Conservation (phyloP, 108 stramenopile genomes). For the Fragilaria radians region DNA sequence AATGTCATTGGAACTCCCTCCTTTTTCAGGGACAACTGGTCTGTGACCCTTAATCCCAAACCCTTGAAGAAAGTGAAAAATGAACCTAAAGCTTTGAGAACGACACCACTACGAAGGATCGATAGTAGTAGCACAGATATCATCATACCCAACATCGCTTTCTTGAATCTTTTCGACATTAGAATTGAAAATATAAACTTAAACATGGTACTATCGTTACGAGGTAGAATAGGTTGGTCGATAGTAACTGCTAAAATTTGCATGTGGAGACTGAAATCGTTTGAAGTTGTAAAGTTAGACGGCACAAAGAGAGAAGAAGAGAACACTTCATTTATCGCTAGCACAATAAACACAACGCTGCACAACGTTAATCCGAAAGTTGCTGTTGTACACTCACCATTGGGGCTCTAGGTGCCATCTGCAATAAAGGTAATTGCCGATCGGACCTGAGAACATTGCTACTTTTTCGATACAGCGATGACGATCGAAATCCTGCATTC, state of each 20-base stretch:
- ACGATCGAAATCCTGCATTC: too few relatives aligned
- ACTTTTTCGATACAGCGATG: too few relatives aligned
- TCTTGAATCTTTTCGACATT: constrained; percentile 37
- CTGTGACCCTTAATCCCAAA: background rate
- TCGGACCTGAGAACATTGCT: too few relatives aligned
- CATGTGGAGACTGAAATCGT: background rate
- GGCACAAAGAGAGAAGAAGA: too few relatives aligned
- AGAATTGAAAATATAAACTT: constrained; percentile 21
- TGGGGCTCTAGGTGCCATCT: too few relatives aligned
- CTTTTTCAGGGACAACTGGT: background rate
- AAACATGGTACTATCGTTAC: background rate
- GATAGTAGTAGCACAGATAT: constrained; percentile 25
- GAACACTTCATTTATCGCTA: too few relatives aligned
- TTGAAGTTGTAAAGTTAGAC: too few relatives aligned
- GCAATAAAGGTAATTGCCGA: too few relatives aligned
- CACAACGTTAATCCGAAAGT: too few relatives aligned
- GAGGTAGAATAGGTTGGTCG: background rate
- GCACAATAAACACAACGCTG: too few relatives aligned
- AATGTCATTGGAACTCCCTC: constrained; percentile 51
- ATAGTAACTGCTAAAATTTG: background rate
- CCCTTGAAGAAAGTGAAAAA: background rate
- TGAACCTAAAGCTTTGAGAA: background rate
- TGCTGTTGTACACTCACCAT: too few relatives aligned
- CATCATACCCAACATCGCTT: constrained; percentile 31
- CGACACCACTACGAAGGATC: constrained; percentile 3